A percentile compares a stretch with the other conserved stretches of the same genome.
Evolutionary conservation across 495 filamentous ascomycete genomes (phyloP).

Genomic region (Podospora anserina): DNA sequence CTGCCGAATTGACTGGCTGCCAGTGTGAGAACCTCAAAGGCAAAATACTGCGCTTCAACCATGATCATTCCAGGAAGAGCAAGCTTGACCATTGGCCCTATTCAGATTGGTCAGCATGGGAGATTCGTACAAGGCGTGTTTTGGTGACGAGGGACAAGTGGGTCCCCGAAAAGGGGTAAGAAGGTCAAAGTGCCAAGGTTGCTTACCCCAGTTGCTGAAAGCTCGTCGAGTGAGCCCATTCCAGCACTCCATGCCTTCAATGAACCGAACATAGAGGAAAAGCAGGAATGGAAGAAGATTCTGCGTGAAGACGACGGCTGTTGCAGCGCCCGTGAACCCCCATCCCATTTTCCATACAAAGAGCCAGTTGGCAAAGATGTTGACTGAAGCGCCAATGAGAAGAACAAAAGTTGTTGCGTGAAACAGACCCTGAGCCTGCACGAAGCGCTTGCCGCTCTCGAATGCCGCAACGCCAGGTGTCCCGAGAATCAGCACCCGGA

Average conservation of each 20-base stretch:
- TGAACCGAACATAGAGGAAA: conserved; percentile 70
- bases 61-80: conserved; percentile 78
- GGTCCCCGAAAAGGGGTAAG: background rate
- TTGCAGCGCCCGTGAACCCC: conserved; percentile 82
- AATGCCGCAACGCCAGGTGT: conserved; percentile 68
- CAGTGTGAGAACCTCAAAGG: conserved; percentile 69
- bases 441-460: conserved; percentile 67
- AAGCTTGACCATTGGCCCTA: conserved; percentile 69
- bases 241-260: conserved; percentile 81
- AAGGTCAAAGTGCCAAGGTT: background rate
- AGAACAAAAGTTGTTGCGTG: conserved; percentile 64
- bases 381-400: conserved; percentile 62
- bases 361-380: conserved; percentile 64
- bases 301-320: conserved; percentile 78
- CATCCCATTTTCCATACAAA: conserved; percentile 69
- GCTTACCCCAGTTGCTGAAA: conserved; percentile 70
- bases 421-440: conserved; percentile 71
- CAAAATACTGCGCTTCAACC: conserved; percentile 79
- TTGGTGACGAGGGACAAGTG: background rate
- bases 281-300: conserved; percentile 72
- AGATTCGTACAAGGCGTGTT: background rate
- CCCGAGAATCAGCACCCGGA: conserved; percentile 61
- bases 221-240: conserved; percentile 69
- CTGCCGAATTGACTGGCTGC: conserved; percentile 64
- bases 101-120: background rate